Conservation (phyloP, 208 protist genomes). For the Leishmania turanica region DNA sequence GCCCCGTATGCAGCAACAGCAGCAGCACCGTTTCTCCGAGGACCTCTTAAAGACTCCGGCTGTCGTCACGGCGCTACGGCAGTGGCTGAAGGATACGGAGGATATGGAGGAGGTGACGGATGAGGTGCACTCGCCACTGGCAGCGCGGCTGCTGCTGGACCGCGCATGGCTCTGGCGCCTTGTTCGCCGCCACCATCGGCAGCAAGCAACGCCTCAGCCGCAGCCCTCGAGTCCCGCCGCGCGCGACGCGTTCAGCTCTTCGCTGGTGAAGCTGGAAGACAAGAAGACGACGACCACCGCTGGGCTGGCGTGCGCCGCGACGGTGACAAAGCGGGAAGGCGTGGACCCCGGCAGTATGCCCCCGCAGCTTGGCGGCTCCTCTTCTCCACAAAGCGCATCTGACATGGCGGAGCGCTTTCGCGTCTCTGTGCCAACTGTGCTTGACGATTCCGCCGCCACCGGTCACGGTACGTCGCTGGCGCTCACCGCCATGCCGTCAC, state of each 20-base stretch:
- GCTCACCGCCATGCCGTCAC: constrained; percentile 1
- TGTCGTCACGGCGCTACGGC: constrained; percentile 13
- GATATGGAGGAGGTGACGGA: constrained; percentile 27
- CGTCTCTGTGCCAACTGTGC: constrained; percentile 2
- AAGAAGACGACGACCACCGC: not conserved
- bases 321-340: not conserved
- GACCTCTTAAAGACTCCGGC: constrained; percentile 3
- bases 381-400: not conserved
- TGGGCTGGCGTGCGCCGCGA: not conserved
- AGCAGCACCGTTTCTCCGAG: not conserved
- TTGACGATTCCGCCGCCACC: not conserved
- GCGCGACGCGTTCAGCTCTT: not conserved
- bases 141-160: constrained; percentile 29
- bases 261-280: not conserved
- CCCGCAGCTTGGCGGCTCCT: not conserved
- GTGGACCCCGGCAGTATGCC: not conserved
- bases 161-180: constrained; percentile 16
- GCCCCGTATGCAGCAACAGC: not conserved
- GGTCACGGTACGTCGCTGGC: not conserved
- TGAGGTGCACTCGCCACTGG: constrained; percentile 27
- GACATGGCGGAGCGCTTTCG: constrained; percentile 28
- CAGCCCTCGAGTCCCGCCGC: not conserved
- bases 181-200: not conserved
- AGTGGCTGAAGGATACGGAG: constrained; percentile 26
- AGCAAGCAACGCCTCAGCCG: not conserved